Evolutionary conservation across 179 eudicot genomes (phyloP).

Genomic region (Patellifolia procumbens): DNA sequence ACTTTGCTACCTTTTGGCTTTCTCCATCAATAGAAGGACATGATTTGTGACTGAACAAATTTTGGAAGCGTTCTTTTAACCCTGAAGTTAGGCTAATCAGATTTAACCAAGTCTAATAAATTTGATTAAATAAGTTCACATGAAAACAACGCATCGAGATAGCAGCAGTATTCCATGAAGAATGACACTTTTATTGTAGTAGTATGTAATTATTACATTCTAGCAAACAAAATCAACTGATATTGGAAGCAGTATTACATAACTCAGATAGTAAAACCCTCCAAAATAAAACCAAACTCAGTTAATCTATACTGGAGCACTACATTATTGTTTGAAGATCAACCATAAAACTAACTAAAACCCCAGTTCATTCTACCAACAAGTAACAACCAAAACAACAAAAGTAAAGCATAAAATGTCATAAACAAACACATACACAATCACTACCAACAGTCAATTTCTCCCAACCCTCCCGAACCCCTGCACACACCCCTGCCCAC

Average conservation of each 20-base stretch:
- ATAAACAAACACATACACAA: not conserved
- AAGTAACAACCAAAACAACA: not conserved
- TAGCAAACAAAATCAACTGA: not conserved
- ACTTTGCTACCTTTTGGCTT: too few relatives aligned
- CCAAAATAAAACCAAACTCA: not conserved
- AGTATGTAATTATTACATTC: not conserved
- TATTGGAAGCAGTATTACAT: not conserved
- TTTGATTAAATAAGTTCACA: not conserved
- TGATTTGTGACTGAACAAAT: too few relatives aligned
- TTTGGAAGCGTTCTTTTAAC: too few relatives aligned
- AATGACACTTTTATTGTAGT: not conserved
- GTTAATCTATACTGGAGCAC: not conserved
- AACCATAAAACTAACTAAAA: not conserved
- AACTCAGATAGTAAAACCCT: not conserved
- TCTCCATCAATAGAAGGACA: too few relatives aligned
- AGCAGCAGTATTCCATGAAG: not conserved
- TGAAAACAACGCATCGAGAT: not conserved
- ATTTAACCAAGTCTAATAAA: not conserved
- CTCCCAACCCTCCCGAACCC: too few relatives aligned
- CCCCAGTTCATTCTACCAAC: not conserved
- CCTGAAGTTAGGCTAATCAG: too few relatives aligned
- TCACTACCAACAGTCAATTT: not conserved
- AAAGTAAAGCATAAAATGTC: not conserved
- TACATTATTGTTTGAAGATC: not conserved
- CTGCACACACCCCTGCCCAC: too few relatives aligned